Evolutionary conservation across 495 filamentous ascomycete genomes (phyloP).

Genomic region (Baudoinia panamericana): DNA sequence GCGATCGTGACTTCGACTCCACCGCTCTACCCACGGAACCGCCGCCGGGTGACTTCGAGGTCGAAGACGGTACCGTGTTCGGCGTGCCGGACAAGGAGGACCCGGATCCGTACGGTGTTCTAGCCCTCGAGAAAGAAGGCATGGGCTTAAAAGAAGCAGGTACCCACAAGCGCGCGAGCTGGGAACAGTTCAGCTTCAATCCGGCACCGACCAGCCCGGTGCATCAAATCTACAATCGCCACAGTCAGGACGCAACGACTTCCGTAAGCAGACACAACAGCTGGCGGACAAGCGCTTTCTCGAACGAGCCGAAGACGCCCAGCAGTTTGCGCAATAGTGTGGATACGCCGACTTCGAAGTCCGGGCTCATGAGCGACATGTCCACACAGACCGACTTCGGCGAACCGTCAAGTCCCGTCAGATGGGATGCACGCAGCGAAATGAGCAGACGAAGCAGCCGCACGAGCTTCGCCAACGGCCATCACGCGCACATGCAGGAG

Average conservation of each 20-base stretch:
- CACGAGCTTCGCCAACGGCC: background rate
- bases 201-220: conserved; percentile 65
- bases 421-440: background rate
- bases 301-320: conserved; percentile 17
- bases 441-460: background rate
- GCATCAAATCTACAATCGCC: conserved; percentile 52
- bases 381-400: conserved; percentile 22
- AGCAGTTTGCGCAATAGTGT: conserved; percentile 26
- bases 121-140: conserved; percentile 70
- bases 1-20: conserved; percentile 58
- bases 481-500: conserved; percentile 6
- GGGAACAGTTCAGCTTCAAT: conserved; percentile 67
- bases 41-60: conserved; percentile 59
- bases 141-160: conserved; percentile 80
- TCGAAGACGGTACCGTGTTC: conserved; percentile 41
- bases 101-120: conserved; percentile 80
- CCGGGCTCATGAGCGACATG: conserved; percentile 5
- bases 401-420: background rate
- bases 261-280: conserved; percentile 23
- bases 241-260: conserved; percentile 43
- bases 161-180: conserved; percentile 50
- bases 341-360: conserved; percentile 18
- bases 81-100: conserved; percentile 65
- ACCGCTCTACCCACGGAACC: conserved; percentile 42
- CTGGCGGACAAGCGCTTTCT: conserved; percentile 28